A percentile compares a stretch with the other conserved stretches of the same genome.
Conservation (phyloP, 1,284 basidiomycete species). For the Papiliotrema nemorosa region DNA sequence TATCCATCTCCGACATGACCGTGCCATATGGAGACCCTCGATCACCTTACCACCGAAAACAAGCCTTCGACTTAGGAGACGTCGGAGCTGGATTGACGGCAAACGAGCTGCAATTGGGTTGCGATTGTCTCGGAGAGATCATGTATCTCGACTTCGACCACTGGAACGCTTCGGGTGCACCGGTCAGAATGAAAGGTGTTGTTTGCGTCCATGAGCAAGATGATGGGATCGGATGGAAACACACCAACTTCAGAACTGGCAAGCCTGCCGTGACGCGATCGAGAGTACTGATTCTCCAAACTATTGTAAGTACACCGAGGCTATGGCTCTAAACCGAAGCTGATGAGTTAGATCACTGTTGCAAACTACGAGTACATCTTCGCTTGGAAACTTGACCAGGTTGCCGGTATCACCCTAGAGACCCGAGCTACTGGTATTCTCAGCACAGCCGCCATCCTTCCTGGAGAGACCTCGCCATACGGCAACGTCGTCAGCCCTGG, state of each 20-base stretch:
- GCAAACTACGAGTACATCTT: conserved; percentile 46
- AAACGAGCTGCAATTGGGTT: conserved; percentile 50
- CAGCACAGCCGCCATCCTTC: conserved; percentile 45
- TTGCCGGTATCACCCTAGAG: conserved; percentile 50
- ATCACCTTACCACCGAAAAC: conserved; percentile 39
- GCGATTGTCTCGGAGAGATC: conserved; percentile 51
- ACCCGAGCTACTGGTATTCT: conserved; percentile 51
- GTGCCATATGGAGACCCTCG: conserved; percentile 50
- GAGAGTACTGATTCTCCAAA: conserved; percentile 48
- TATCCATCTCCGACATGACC: conserved; percentile 50
- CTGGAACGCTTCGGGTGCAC: not conserved
- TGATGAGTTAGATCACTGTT: conserved; percentile 36
- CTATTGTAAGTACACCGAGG: conserved; percentile 22
- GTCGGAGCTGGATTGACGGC: conserved; percentile 47
- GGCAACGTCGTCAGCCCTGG: conserved; percentile 50
- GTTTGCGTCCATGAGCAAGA: conserved; percentile 52
- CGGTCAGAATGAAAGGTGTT: conserved; percentile 12
- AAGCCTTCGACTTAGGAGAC: conserved; percentile 52
- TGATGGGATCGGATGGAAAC: conserved; percentile 50
- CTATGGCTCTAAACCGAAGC: not conserved
- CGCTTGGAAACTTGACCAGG: conserved; percentile 49
- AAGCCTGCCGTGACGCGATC: conserved; percentile 40
- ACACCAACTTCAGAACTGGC: conserved; percentile 50
- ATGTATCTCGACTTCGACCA: conserved; percentile 5
- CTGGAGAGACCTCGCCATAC: conserved; percentile 46